phyloP scores from a whole-genome alignment of 768 basidiomycete species.

The Thelephora ganbajun region DNA sequence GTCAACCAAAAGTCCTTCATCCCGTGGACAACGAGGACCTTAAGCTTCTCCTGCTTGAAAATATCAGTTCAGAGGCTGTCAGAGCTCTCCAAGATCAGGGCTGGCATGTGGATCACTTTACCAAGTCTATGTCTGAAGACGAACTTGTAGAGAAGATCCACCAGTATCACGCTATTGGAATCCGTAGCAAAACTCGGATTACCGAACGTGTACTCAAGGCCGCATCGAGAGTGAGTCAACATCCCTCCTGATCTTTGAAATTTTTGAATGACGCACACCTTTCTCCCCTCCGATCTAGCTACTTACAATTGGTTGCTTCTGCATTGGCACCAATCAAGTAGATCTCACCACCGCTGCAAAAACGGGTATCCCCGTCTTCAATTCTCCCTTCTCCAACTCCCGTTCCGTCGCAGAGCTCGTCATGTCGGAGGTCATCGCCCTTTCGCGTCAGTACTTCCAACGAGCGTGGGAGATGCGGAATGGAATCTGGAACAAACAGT shows the following conservation, averaged over 20 bases:
- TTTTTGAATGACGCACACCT: background rate
- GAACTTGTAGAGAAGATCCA: constrained; percentile 80
- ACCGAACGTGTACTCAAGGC: constrained; percentile 82
- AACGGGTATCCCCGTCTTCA: constrained; percentile 94
- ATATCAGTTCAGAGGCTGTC: constrained; percentile 88
- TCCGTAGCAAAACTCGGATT: constrained; percentile 95
- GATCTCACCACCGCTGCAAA: constrained; percentile 73
- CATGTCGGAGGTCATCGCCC: constrained; percentile 82
- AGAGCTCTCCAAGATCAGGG: constrained; percentile 66
- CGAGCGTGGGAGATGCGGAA: constrained; percentile 76
- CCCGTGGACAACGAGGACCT: constrained; percentile 74
- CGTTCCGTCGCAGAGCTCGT: constrained; percentile 98
- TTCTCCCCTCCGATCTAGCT: constrained; percentile 37
- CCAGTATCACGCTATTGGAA: constrained; percentile 87
- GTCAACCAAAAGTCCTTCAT: constrained; percentile 60
- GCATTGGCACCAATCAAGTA: constrained; percentile 98
- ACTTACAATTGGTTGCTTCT: constrained; percentile 95
- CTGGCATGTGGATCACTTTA: constrained; percentile 82
- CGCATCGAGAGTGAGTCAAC: constrained; percentile 55
- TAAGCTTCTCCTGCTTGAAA: constrained; percentile 80
- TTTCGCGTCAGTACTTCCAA: constrained; percentile 89
- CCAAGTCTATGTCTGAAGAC: constrained; percentile 81
- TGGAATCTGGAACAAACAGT: constrained; percentile 98
- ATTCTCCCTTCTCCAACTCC: constrained; percentile 97
- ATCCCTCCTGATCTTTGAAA: background rate